Evolutionary conservation across 1,284 basidiomycete species (phyloP).

Genomic region (Athelia sp.): DNA sequence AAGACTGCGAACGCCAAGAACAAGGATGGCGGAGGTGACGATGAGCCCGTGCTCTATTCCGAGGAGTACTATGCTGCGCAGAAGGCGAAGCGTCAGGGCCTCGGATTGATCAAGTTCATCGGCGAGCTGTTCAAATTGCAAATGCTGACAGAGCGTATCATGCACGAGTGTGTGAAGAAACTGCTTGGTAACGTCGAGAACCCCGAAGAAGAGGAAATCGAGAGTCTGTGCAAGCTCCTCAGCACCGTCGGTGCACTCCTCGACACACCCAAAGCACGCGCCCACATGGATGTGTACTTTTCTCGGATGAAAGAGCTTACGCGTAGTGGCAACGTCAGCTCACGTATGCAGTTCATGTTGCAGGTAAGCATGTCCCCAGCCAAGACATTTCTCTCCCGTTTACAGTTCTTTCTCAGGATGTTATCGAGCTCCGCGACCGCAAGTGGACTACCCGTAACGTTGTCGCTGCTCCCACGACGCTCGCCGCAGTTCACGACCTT

Average conservation of each 20-base stretch:
- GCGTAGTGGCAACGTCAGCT: constrained; percentile 70
- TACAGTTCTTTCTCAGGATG: constrained; percentile 48
- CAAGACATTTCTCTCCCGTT: constrained; percentile 6
- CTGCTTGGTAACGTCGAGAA: constrained; percentile 88
- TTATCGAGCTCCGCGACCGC: constrained; percentile 83
- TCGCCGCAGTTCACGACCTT: constrained; percentile 85
- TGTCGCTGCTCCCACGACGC: constrained; percentile 80
- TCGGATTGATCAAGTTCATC: constrained; percentile 96
- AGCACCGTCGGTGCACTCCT: constrained; percentile 84
- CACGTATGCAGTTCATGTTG: constrained; percentile 94
- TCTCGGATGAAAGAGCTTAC: constrained; percentile 80
- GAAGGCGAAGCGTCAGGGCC: constrained; percentile 95
- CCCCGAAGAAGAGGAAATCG: constrained; percentile 97
- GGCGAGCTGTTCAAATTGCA: constrained; percentile 97
- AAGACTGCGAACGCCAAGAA: constrained; percentile 51
- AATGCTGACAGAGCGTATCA: constrained; percentile 93
- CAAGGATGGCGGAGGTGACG: constrained; percentile 26
- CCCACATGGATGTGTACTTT: constrained; percentile 93
- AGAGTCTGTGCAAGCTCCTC: constrained; percentile 91
- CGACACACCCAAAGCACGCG: constrained; percentile 76
- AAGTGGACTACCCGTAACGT: constrained; percentile 78
- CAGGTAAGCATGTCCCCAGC: constrained; percentile 50
- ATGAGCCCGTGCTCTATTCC: constrained; percentile 74
- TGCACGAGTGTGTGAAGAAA: constrained; percentile 96
- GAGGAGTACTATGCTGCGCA: constrained; percentile 93